Conservation (phyloP, 2,329 filamentous ascomycete species). For the Diplocarpon rosae region DNA sequence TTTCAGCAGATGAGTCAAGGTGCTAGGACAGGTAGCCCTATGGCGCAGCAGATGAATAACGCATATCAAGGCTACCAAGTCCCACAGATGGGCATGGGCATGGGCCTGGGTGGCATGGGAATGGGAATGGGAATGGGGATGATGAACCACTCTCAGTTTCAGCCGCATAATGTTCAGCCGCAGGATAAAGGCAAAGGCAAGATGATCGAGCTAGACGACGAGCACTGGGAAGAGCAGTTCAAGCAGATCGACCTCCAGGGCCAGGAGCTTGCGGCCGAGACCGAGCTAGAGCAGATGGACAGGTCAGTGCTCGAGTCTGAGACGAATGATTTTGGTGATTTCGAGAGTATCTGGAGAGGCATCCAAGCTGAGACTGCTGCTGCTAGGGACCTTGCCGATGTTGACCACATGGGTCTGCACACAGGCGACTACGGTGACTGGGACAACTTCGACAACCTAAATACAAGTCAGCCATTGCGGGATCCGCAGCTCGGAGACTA, state of each 20-base stretch:
- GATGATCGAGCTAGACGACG: slow-evolving; percentile 85
- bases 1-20: slow-evolving; percentile 66
- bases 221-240: slow-evolving; percentile 95
- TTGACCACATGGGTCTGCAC: slow-evolving; percentile 52
- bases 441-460: slow-evolving; percentile 60
- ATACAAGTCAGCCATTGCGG: slow-evolving; percentile 51
- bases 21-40: slow-evolving; percentile 49
- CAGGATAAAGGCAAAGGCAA: slow-evolving; percentile 72
- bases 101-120: slow-evolving; percentile 35
- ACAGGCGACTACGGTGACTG: slow-evolving; percentile 72
- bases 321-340: slow-evolving; percentile 69
- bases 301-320: slow-evolving; percentile 65
- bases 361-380: slow-evolving; percentile 67
- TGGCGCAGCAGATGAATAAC: slow-evolving; percentile 34
- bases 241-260: slow-evolving; percentile 66
- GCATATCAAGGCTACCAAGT: slow-evolving; percentile 41
- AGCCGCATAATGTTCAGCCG: slow-evolving; percentile 33
- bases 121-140: slow-evolving; percentile 33
- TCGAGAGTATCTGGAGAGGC: slow-evolving; percentile 80
- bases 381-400: slow-evolving; percentile 56
- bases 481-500: slow-evolving; percentile 82
- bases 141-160: slow-evolving; percentile 32
- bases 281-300: slow-evolving; percentile 83
- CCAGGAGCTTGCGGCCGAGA: slow-evolving; percentile 31
- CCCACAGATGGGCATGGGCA: slow-evolving; percentile 44